Base-by-base conservation (phyloP, 108 stramenopile species). In the Nannochloropsis oceanica region DNA sequence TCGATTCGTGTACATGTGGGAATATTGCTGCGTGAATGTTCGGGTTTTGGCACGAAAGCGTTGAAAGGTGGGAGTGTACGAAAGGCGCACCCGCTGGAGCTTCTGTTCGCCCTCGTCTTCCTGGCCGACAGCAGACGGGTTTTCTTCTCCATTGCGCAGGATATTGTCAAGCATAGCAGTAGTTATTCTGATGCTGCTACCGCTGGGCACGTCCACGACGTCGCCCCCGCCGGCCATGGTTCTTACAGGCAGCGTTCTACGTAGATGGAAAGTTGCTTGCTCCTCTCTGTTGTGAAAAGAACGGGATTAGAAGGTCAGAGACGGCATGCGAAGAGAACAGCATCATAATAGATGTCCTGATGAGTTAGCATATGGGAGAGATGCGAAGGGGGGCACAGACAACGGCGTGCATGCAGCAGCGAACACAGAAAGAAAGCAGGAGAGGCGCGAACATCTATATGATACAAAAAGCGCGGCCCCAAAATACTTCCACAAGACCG, bases 1-100 rank as follows among this genome's bases (percentile, higher is more conserved):
- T 9, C 87, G 89, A n/a, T 83, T 85, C 82, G 84, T 82, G 80
- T 90, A 88, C 18, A 88, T 88, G 85, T 88, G 87, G 80, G 83
- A 84, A 80, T 81, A 88, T 84, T 88, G 87, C 84, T 88, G 87
- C 9, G 83, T 84, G 79, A 84, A 88, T 42, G 25, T 84, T 27
- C 81, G 80, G 26, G 43, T 43, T 46, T 84, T 83, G 59, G 59
- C 59, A n/a, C 59, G 59, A n/a, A 73, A 73, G 59, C 59, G 59
- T 73, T 73, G 59, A 73, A n/a, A 73, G n/a, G 59, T 73, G 18
- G 59, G 59, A n/a, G 59, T 73, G n/a, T 73, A 73, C n/a, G 59
- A 5, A 7, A 73, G n/a, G 22, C 22, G 18, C 22, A 73, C 59
- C 59, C 59, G 59, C n/a, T 73, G 59, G 5, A 73, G 59, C 59